phyloP scores from a whole-genome alignment of 1,284 basidiomycete genomes.

The Neolentinus lepideus region DNA sequence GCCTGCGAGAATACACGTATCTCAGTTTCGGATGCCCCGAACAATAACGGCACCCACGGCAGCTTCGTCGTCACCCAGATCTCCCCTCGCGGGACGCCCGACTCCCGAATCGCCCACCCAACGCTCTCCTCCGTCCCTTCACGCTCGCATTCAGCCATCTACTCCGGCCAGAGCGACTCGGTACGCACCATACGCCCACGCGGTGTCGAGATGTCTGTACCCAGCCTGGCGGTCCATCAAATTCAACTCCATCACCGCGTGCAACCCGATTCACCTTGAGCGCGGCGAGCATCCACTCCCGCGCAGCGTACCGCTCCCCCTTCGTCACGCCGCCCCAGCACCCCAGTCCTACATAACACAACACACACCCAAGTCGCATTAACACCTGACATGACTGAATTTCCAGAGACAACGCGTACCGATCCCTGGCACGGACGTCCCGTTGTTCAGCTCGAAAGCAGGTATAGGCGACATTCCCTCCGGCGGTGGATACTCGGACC shows the following conservation, averaged over 20 bases:
- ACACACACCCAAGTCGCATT: too few species aligned
- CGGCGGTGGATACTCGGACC: too few species aligned
- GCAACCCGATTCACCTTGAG: slow-evolving; percentile 15
- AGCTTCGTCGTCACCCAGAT: slow-evolving; percentile 35
- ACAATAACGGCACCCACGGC: too few species aligned
- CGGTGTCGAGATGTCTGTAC: slow-evolving; percentile 23
- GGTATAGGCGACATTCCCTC: too few species aligned
- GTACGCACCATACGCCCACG: slow-evolving; percentile 20
- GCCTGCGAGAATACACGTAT: too few species aligned
- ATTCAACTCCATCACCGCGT: not conserved
- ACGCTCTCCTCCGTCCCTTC: slow-evolving; percentile 31
- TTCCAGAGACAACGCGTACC: too few species aligned
- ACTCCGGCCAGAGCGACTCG: not conserved
- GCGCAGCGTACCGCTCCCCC: slow-evolving; percentile 16
- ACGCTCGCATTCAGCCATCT: not conserved
- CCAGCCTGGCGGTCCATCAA: slow-evolving; percentile 14
- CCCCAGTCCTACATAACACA: slow-evolving; percentile 18
- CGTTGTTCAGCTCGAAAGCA: too few species aligned
- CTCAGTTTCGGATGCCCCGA: too few species aligned
- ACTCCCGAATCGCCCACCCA: slow-evolving; percentile 33
- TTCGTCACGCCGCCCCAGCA: slow-evolving; percentile 19
- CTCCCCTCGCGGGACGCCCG: slow-evolving; percentile 31
- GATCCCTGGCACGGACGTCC: too few species aligned
- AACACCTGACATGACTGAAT: too few species aligned
- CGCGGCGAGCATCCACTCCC: slow-evolving; percentile 18